A percentile compares a stretch with the other conserved stretches of the same genome.
phyloP scores from a whole-genome alignment of 2,329 filamentous ascomycete genomes.

The Tolypocladium amazonense region DNA sequence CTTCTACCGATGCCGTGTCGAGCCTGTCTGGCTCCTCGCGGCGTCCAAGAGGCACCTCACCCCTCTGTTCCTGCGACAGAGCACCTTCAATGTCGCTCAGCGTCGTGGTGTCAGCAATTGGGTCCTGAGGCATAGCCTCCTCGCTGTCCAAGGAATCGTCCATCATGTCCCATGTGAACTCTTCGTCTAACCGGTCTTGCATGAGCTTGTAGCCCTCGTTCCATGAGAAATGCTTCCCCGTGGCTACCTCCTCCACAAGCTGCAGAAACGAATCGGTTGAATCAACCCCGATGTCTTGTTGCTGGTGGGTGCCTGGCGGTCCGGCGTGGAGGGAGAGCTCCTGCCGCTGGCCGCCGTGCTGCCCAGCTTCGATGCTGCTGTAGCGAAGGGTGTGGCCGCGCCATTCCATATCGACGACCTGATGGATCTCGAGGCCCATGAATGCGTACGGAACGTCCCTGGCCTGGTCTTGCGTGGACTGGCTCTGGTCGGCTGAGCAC shows the following conservation, averaged over 20 bases:
- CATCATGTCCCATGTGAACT: conserved; percentile 15
- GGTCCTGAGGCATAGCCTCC: conserved; percentile 1
- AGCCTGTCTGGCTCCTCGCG: not conserved
- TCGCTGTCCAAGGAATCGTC: conserved; percentile 11
- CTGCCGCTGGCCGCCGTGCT: conserved; percentile 38
- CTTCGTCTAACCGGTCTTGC: conserved; percentile 14
- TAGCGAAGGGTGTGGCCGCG: conserved; percentile 36
- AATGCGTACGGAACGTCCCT: conserved; percentile 27
- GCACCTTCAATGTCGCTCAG: not conserved
- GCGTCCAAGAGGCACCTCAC: not conserved
- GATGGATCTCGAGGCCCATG: conserved; percentile 41
- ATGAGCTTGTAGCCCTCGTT: conserved; percentile 17
- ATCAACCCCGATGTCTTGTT: not conserved
- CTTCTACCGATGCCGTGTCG: not conserved
- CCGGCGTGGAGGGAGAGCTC: conserved; percentile 31
- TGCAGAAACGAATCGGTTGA: conserved; percentile 11
- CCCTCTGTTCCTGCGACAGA: not conserved
- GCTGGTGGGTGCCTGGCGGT: not conserved
- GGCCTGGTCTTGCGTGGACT: not conserved
- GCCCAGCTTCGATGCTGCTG: conserved; percentile 40
- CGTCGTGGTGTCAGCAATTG: not conserved
- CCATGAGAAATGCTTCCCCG: conserved; percentile 23
- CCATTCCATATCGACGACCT: conserved; percentile 30
- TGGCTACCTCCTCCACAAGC: conserved; percentile 17
- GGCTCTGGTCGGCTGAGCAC: not conserved